Evolutionary conservation across 2,329 filamentous ascomycete species (phyloP), one percentile per base, ranked within the genome.

Genomic region (Periconia sp.): DNA sequence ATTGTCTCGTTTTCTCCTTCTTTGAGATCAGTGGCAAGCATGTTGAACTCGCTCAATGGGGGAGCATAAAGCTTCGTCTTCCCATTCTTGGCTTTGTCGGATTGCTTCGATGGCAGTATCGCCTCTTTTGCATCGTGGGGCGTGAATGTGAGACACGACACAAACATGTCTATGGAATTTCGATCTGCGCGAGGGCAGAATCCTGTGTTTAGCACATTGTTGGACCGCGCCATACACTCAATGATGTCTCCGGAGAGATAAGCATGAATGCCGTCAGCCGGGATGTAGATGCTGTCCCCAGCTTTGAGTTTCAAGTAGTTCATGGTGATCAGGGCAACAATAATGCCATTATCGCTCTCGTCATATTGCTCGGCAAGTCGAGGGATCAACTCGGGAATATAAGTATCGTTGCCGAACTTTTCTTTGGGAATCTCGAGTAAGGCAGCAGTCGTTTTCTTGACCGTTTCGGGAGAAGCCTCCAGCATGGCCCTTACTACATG

Each of bases 221-320:
- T 86, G 18, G 81, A 85, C 8, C 87, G 81, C 1, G 88, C 88
- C 88, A 91, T 91, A 73, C 88, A 91, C 71, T 91, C 88, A 61
- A 91, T 84, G 48, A 91, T 90, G 66, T 91, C 85, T 2, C 89
- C 89, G 3, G 81, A 81, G 0, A 91, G 76, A 65, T 90, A 91
- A 0, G 88, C 88, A 65, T 91, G 87, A 50, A 90, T 88, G 5
- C 86, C 87, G 59, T 91, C 87, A 0, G 87, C 86, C 0, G 87
- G 88, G 15, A 91, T 87, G 67, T 83, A 90, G 48, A 91, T 80
- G 9, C 84, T 82, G 48, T 90, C 83, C 15, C 88, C 88, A 0
- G 86, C 79, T 18, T 83, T 74, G 9, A 92, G 80, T 1, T 81
- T 77, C 48, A 92, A 67, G 64, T 83, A 92, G 72, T 92, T 92